Evolutionary conservation across 2,329 filamentous ascomycete genomes (phyloP), one percentile per base, ranked within the genome.

Genomic region (Epichloe amarillans): DNA sequence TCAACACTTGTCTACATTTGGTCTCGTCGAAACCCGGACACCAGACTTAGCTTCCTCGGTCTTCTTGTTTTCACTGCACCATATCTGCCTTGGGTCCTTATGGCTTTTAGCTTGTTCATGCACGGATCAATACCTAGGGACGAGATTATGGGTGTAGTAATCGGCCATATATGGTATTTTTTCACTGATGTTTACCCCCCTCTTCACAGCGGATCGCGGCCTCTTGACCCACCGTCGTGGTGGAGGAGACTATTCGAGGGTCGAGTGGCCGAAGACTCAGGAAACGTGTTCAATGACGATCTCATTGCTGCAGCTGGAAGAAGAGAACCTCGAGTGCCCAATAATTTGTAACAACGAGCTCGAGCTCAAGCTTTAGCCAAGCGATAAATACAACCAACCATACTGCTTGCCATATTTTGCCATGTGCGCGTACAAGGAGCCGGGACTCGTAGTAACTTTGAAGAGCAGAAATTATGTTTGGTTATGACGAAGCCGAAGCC

Each of bases 131-230:
- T 97, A 41, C 93, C 93, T 4, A 95, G 94, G 69, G 93, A 97
- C 65, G 93, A 98, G 72, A 85, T 98, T 55, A 88, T 94, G 72
- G 93, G 93, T 4, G 88, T 96, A 15, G 82, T 93, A 10, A 90
- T 97, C 39, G 93, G 93, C 10, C 93, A 98, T 68, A 77, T 97
- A 40, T 97, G 90, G 85, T 98, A 97, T 68, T 98, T 96, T 96
- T 96, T 97, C 68, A 87, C 83, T 53, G 93, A 98, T 65, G 90
- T 98, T 15, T 98, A 95, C 67, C 93, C 93, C 86, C 86, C 89
- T 3, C 77, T 96, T 42, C 87, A 96, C 68, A 82, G 85, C 55
- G 88, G 88, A 17, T 83, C 85, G 48, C 78, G 87, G 51, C 93
- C 93, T 0, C 74, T 98, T 46, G 91, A 95, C 60, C 91, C 93